Conservation (phyloP, 208 protist species). For the Leishmania mexicana region DNA sequence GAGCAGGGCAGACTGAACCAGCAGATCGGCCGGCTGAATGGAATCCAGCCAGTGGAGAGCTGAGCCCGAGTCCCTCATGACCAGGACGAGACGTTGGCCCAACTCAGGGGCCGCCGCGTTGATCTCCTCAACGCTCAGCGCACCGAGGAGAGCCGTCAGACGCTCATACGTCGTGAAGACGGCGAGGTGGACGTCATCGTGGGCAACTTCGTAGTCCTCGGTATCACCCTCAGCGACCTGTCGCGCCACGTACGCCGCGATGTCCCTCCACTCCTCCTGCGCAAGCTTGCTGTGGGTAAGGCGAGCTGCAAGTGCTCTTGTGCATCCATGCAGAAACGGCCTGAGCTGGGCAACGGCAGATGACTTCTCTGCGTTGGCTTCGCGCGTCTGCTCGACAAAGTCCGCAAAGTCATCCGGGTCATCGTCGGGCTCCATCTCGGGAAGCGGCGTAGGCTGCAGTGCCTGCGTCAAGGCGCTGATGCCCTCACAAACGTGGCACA, state of each 20-base stretch:
- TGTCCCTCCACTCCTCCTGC: slow-evolving; percentile 19
- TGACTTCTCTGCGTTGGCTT: slow-evolving; percentile 26
- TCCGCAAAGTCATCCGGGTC: slow-evolving; percentile 69
- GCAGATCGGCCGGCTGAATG: slow-evolving; percentile 2
- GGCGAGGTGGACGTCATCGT: slow-evolving; percentile 50
- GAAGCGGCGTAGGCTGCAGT: slow-evolving; percentile 53
- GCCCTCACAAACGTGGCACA: slow-evolving; percentile 64
- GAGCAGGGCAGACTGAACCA: slow-evolving; percentile 33
- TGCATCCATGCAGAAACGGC: slow-evolving; percentile 26
- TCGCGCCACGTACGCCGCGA: slow-evolving; percentile 38
- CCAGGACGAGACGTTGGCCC: slow-evolving; percentile 17
- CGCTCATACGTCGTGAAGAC: slow-evolving; percentile 76
- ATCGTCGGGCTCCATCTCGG: slow-evolving; percentile 64
- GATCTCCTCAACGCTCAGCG: slow-evolving; percentile 14
- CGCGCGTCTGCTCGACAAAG: slow-evolving; percentile 21
- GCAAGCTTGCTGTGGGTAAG: slow-evolving; percentile 21
- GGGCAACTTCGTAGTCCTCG: slow-evolving; percentile 54
- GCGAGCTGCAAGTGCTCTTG: slow-evolving; percentile 26
- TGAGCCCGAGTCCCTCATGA: slow-evolving; percentile 11
- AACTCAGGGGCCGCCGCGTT: not conserved
- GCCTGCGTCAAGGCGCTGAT: slow-evolving; percentile 70
- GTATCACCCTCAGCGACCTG: slow-evolving; percentile 19
- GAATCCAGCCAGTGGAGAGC: slow-evolving; percentile 16
- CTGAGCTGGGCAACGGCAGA: slow-evolving; percentile 21
- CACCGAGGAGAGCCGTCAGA: slow-evolving; percentile 41